Evolutionary conservation across 441 rosid species (phyloP).

Genomic region (Oxalis stricta): DNA sequence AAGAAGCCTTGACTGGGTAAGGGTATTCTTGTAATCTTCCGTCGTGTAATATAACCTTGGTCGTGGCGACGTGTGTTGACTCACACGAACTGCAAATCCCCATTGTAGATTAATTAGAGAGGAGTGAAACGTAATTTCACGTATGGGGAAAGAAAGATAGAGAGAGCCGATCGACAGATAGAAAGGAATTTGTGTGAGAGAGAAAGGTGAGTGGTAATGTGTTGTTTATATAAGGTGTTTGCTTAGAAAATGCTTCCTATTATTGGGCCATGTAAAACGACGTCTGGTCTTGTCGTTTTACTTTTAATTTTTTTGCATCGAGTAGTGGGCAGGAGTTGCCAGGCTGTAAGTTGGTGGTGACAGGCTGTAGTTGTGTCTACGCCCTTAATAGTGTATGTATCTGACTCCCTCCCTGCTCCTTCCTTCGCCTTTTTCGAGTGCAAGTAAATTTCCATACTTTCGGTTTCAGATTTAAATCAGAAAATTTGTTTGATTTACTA

Average conservation of each 20-base stretch:
- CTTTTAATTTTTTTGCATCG: not conserved
- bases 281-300: conserved; percentile 15
- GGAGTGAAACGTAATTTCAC: too few relatives aligned
- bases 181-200: not conserved
- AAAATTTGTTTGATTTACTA: too few relatives aligned
- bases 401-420: too few relatives aligned
- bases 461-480: too few relatives aligned
- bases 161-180: too few relatives aligned
- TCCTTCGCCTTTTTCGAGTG: too few relatives aligned
- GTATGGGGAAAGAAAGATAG: too few relatives aligned
- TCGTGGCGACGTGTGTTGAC: conserved; percentile 43
- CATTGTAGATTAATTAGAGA: conserved; percentile 15
- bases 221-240: conserved; percentile 1
- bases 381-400: too few relatives aligned
- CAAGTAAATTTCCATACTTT: too few relatives aligned
- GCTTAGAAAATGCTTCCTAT: not conserved
- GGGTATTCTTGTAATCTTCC: conserved; percentile 64
- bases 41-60: conserved; percentile 57
- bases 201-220: not conserved
- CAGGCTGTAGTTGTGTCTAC: conserved; percentile 27
- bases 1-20: conserved; percentile 59
- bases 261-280: conserved; percentile 12
- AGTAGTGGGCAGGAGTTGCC: conserved; percentile 19
- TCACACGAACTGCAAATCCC: conserved; percentile 68
- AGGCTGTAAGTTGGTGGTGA: conserved; percentile 31